Percentiles rank a stretch among this genome's conserved stretches.
These are phyloP conservation scores for Podaxis mareebaensis DNA, from an alignment of 768 basidiomycete genomes.

Conservation along the genomic window DNA sequence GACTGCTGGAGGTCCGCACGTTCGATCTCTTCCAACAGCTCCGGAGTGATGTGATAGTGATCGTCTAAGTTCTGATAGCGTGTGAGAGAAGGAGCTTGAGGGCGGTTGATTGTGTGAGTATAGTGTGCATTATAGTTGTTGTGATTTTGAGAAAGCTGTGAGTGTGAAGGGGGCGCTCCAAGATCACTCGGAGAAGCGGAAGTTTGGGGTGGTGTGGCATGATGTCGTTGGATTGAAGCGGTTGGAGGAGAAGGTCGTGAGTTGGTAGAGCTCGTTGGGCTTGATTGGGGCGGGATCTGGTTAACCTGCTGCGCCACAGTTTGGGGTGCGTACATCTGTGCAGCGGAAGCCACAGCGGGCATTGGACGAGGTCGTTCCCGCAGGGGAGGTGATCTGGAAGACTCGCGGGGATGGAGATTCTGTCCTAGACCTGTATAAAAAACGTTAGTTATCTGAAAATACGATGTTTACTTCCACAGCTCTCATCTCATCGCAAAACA, in stretches of 20 bases:
- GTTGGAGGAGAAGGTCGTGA: slow-evolving; percentile 40
- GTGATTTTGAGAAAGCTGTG: slow-evolving; percentile 33
- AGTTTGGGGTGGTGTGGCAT: slow-evolving; percentile 28
- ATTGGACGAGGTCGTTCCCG: slow-evolving; percentile 58
- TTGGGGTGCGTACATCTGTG: slow-evolving; percentile 46
- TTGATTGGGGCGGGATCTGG: slow-evolving; percentile 42
- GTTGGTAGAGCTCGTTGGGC: slow-evolving; percentile 44
- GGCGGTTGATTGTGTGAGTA: slow-evolving; percentile 65
- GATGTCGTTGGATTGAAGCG: slow-evolving; percentile 47
- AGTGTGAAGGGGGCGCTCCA: slow-evolving; percentile 27
- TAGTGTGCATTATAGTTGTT: slow-evolving; percentile 46
- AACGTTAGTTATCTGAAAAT: slow-evolving; percentile 28
- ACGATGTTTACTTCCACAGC: slow-evolving; percentile 14
- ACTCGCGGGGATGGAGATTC: slow-evolving; percentile 42
- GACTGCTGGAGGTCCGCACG: slow-evolving; percentile 65
- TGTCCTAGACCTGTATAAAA: slow-evolving; percentile 38
- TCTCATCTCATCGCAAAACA: slow-evolving; percentile 18
- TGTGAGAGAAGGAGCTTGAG: slow-evolving; percentile 55
- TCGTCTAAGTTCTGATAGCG: slow-evolving; percentile 56
- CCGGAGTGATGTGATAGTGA: slow-evolving; percentile 67
- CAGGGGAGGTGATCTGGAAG: slow-evolving; percentile 50
- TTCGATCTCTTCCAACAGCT: slow-evolving; percentile 72
- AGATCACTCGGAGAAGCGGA: slow-evolving; percentile 4
- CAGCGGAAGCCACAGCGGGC: slow-evolving; percentile 59
- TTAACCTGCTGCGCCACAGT: slow-evolving; percentile 40